Base-by-base conservation (phyloP, 768 basidiomycete species). In the Kwoniella dendrophila region DNA sequence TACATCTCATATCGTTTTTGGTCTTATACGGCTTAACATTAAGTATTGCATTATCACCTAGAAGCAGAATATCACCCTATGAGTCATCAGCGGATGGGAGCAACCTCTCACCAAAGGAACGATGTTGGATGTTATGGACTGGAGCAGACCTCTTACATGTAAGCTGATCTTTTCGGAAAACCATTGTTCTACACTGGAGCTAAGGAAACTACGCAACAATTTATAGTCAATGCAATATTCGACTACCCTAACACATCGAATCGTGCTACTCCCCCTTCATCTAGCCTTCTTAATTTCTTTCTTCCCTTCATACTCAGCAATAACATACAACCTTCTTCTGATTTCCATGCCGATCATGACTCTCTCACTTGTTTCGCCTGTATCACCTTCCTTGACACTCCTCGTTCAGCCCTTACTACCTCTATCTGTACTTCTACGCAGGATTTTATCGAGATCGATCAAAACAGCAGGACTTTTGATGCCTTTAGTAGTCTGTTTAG, bases 331-430 rank as follows among this genome's bases (percentile, higher is more conserved):
- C 18, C 27, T 65, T 8, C 36, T 70, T 12, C 52, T 44, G 27
- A 29, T 68, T 12, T 70, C 72, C 22, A 68, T 73, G 11, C 67
- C 68, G 22, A 44, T 49, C n/a, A 47, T 69, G 5, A 70, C 69
- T 2, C 40, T 64, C 53, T 49, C 54, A 10, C 67, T 73, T 8
- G 34, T 73, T 22, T 41, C 67, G 1, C 69, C 72, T 0, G 12
- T 7, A 5, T 27, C 58, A 2, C 72, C 72, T 11, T 73, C 72
- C 1, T 5, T 69, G 16, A 59, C 64, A 1, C 29, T 59, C 24
- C 55, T 63, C 32, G 1, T 68, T 56, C 40, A 48, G 10, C 27
- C 44, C 1, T 54, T 64, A 11, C 32, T 73, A 22, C 67, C 67
- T 8, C 62, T 67, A 0, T 70, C 69, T 10, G 47, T 62, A 20